phyloP scores from a whole-genome alignment of 495 filamentous ascomycete genomes.

The Neurospora africana region DNA sequence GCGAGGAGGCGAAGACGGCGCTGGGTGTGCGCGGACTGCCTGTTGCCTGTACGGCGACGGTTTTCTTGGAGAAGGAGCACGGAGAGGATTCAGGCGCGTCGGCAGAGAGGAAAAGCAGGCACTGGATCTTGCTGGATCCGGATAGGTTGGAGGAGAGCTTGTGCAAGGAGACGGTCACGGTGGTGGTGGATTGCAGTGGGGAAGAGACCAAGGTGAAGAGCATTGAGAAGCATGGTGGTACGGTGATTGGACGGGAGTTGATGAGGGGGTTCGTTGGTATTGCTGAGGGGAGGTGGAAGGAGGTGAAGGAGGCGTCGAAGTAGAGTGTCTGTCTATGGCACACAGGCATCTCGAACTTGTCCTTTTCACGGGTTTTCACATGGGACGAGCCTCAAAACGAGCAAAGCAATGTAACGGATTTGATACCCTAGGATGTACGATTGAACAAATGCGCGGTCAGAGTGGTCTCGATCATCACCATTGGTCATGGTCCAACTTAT shows the following conservation, averaged over 20 bases:
- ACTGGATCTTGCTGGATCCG: conserved; percentile 76
- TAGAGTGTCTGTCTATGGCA: background rate
- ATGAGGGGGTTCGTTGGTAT: conserved; percentile 30
- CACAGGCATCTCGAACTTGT: background rate
- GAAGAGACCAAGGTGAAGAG: conserved; percentile 48
- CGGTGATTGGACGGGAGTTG: conserved; percentile 26
- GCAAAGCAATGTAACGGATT: background rate
- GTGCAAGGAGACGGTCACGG: conserved; percentile 59
- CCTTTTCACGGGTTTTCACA: background rate
- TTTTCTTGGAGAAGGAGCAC: conserved; percentile 62
- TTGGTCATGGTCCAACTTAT: background rate
- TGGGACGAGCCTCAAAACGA: background rate
- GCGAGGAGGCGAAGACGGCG: conserved; percentile 30
- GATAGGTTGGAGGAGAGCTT: conserved; percentile 83
- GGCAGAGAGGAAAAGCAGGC: conserved; percentile 30
- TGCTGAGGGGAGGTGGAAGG: conserved; percentile 32
- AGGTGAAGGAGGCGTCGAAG: conserved; percentile 22
- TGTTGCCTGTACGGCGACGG: conserved; percentile 58
- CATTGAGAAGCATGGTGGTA: conserved; percentile 79
- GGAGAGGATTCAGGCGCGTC: conserved; percentile 29
- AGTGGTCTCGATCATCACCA: background rate
- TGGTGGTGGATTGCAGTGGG: conserved; percentile 57
- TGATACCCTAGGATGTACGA: conserved; percentile 12
- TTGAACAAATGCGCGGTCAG: background rate
- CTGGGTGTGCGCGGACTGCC: conserved; percentile 52